phyloP scores from a whole-genome alignment of 345 rosid genomes.

The Populus davidiana region DNA sequence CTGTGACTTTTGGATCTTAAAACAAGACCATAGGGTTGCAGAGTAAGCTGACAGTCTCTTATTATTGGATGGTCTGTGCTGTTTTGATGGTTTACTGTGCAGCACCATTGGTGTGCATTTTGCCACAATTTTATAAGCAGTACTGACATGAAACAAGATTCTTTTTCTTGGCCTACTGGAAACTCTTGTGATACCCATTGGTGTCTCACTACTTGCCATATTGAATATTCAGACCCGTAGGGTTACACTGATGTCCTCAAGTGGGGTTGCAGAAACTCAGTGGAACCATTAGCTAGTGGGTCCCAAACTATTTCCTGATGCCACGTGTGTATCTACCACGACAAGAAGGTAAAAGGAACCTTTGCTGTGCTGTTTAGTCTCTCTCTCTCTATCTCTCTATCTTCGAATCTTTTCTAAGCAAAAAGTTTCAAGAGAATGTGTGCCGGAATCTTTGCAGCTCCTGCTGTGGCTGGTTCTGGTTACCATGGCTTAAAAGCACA shows the following conservation, averaged over 20 bases:
- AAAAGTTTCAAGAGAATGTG: slow-evolving; percentile 36
- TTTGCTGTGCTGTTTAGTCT: background rate
- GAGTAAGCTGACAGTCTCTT: background rate
- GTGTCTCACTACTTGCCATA: background rate
- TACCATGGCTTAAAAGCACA: slow-evolving; percentile 36
- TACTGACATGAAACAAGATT: no score
- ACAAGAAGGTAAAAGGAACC: background rate
- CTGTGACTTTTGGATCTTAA: background rate
- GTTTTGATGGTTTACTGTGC: background rate
- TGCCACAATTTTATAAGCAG: background rate
- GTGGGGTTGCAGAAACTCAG: background rate
- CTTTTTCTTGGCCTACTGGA: background rate
- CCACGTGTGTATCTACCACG: background rate
- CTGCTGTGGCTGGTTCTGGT: slow-evolving; percentile 25
- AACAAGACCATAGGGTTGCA: background rate
- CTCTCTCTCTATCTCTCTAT: background rate
- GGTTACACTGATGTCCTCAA: background rate
- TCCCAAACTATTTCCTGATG: background rate
- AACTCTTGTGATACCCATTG: background rate
- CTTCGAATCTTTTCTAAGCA: background rate
- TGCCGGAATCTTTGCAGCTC: slow-evolving; percentile 38
- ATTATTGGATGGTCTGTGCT: background rate
- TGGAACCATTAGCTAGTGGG: slow-evolving; percentile 4
- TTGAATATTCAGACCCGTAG: background rate
- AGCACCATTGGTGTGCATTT: background rate